A percentile compares a stretch with the other conserved stretches of the same genome.
Evolutionary conservation across 768 basidiomycete species (phyloP).

Genomic region (Tephrocybe sp.): DNA sequence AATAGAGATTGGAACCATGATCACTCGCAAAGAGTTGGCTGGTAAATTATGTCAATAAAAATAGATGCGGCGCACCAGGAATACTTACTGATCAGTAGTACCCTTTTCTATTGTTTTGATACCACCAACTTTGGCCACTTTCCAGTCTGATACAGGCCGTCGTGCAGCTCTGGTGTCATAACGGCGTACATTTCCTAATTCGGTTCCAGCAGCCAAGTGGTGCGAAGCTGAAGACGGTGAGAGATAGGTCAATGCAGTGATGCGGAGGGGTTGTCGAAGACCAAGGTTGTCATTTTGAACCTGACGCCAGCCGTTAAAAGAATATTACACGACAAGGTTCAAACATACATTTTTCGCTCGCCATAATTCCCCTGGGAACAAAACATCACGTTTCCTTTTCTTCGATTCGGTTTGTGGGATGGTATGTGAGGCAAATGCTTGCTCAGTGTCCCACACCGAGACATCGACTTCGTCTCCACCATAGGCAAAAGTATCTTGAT

Average conservation of each 20-base stretch:
- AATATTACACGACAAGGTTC: not conserved
- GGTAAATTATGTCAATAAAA: slow-evolving; percentile 4
- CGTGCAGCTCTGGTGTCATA: slow-evolving; percentile 77
- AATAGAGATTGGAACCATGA: slow-evolving; percentile 58
- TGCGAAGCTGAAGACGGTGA: slow-evolving; percentile 36
- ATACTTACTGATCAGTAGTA: slow-evolving; percentile 59
- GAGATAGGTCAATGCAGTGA: slow-evolving; percentile 67
- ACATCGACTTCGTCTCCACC: slow-evolving; percentile 87
- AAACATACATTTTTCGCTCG: slow-evolving; percentile 73
- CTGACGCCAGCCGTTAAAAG: slow-evolving; percentile 30
- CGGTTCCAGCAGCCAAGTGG: slow-evolving; percentile 71
- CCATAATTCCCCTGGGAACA: slow-evolving; percentile 80
- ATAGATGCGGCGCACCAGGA: not conserved
- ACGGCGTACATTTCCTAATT: slow-evolving; percentile 68
- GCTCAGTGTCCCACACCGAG: slow-evolving; percentile 76
- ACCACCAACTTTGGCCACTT: slow-evolving; percentile 60
- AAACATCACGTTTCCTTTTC: slow-evolving; percentile 60
- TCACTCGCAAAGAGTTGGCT: slow-evolving; percentile 77
- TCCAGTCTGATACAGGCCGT: slow-evolving; percentile 71
- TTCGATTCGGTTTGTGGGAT: slow-evolving; percentile 24
- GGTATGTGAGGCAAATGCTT: slow-evolving; percentile 40
- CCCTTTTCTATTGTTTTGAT: slow-evolving; percentile 61
- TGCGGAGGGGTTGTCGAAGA: slow-evolving; percentile 77
- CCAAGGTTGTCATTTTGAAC: slow-evolving; percentile 72
- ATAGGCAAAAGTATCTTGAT: slow-evolving; percentile 65